A percentile compares a stretch with the other conserved stretches of the same genome.
Conservation (phyloP, 441 rosid genomes). For the Syzygium malaccense region DNA sequence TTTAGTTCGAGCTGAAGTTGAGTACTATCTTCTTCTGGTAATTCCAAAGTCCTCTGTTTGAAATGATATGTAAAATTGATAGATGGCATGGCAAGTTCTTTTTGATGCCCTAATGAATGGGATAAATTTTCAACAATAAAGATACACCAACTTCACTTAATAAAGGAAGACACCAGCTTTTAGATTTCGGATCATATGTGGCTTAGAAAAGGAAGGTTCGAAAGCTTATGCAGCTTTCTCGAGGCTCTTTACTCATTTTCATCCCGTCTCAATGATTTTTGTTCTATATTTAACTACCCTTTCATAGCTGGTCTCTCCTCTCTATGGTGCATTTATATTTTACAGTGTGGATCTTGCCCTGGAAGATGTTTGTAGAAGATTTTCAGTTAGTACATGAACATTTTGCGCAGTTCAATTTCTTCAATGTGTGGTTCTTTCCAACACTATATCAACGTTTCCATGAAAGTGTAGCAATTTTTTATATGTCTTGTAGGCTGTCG, state of each 20-base stretch:
- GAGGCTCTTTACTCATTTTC: neutral
- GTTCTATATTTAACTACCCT: neutral
- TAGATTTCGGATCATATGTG: neutral
- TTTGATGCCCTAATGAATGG: neutral
- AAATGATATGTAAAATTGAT: neutral
- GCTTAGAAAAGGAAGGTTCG: neutral
- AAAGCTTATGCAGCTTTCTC: neutral
- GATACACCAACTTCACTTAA: neutral
- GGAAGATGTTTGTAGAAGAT: neutral
- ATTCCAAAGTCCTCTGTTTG: neutral
- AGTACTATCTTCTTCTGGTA: neutral
- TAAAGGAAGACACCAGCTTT: neutral
- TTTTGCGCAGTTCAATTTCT: neutral
- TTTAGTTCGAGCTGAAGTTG: neutral
- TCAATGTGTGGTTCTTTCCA: neutral
- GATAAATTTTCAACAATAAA: neutral
- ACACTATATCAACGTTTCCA: neutral
- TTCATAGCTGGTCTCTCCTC: neutral
- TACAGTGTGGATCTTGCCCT: neutral
- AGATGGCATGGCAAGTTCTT: neutral
- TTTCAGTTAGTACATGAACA: neutral
- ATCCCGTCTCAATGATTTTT: neutral
- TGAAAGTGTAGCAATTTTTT: neutral
- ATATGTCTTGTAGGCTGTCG: constrained; percentile 64
- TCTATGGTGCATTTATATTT: neutral